A percentile compares a stretch with the other conserved stretches of the same genome.
phyloP scores from a whole-genome alignment of 257 asterid genomes.

The Dorcoceras hygrometricum region DNA sequence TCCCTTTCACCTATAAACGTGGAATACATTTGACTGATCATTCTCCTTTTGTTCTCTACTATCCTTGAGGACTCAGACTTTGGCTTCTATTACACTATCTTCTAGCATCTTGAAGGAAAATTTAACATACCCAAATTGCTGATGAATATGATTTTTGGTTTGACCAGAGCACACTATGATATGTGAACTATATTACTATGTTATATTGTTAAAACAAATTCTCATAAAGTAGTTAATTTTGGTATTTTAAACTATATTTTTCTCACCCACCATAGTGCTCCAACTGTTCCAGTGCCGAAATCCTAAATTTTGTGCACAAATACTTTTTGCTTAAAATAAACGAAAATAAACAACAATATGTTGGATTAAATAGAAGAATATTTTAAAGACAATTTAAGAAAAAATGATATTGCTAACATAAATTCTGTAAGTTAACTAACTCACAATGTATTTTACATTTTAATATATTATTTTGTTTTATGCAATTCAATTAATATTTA shows the following conservation, averaged over 20 bases:
- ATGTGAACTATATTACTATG: neutral
- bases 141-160: no score
- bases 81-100: neutral
- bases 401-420: no score
- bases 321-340: no score
- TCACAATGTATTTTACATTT: no score
- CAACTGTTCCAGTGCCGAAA: neutral
- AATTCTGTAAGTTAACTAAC: no score
- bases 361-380: no score
- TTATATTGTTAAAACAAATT: no score
- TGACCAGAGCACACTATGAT: neutral
- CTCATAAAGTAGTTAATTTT: neutral
- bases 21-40: neutral
- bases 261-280: neutral
- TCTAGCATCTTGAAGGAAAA: neutral
- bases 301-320: no score
- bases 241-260: neutral
- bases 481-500: no score
- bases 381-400: no score
- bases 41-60: neutral
- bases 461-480: no score
- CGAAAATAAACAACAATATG: no score
- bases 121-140: neutral
- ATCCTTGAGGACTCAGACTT: neutral
- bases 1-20: neutral